phyloP scores from a whole-genome alignment of 1,284 basidiomycete species.

The Mixia osmundae region DNA sequence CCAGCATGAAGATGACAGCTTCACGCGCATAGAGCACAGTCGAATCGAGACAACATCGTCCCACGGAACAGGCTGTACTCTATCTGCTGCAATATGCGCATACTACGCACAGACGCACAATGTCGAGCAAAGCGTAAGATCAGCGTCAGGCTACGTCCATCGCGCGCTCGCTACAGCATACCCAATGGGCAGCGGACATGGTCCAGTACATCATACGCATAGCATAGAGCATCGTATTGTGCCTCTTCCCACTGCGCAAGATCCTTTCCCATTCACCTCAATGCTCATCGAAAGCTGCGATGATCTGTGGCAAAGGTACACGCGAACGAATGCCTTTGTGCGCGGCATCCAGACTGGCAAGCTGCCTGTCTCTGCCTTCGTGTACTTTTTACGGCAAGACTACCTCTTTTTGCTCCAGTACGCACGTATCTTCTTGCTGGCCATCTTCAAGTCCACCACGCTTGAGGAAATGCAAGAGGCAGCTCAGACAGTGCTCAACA shows the following conservation, averaged over 20 bases:
- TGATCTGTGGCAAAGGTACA: conserved; percentile 18
- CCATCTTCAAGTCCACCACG: conserved; percentile 47
- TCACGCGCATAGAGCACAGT: neutral
- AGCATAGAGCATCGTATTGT: conserved; percentile 31
- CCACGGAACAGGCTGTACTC: conserved; percentile 84
- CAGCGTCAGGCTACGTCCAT: conserved; percentile 48
- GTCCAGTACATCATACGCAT: conserved; percentile 72
- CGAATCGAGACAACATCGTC: conserved; percentile 43
- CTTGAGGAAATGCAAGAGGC: conserved; percentile 42
- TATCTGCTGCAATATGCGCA: conserved; percentile 58
- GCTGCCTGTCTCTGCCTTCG: conserved; percentile 25
- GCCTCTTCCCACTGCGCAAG: conserved; percentile 31
- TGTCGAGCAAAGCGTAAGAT: conserved; percentile 34
- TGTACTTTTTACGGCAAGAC: conserved; percentile 55
- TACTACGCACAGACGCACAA: conserved; percentile 33
- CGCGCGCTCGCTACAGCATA: conserved; percentile 47
- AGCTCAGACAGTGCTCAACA: conserved; percentile 37
- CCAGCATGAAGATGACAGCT: conserved; percentile 18
- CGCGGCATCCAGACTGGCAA: conserved; percentile 6
- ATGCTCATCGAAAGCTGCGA: conserved; percentile 34
- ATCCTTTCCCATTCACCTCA: conserved; percentile 45
- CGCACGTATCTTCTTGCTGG: conserved; percentile 34
- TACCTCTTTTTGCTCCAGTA: conserved; percentile 52
- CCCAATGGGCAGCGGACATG: conserved; percentile 49
- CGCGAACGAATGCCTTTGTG: conserved; percentile 7